These are phyloP conservation scores for Plasmodium relictum DNA, from an alignment of 169 alveolate genomes.

Conservation along the genomic window DNA sequence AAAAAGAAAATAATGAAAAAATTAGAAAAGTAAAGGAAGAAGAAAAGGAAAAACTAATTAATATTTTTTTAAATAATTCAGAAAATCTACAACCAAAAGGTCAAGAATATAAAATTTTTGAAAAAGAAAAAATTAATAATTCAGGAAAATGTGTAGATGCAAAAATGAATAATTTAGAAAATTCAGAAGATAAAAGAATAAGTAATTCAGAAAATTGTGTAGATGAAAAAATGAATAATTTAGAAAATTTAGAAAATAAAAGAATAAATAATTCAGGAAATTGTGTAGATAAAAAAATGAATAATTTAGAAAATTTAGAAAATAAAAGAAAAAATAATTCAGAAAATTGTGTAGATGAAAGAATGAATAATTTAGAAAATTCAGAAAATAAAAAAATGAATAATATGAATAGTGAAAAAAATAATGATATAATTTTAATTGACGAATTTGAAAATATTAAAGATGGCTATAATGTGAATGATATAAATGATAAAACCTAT, in stretches of 20 bases:
- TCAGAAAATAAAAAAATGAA: not conserved
- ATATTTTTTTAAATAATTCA: not conserved
- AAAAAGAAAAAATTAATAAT: not conserved
- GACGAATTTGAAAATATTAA: not conserved
- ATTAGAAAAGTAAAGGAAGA: not conserved
- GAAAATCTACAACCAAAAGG: not conserved
- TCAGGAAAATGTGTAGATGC: not conserved
- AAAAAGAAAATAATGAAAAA: not conserved
- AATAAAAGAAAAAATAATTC: not conserved
- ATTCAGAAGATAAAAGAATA: not conserved
- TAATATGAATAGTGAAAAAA: not conserved
- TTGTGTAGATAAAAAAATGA: not conserved
- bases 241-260: not conserved
- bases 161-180: not conserved
- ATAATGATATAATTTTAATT: not conserved
- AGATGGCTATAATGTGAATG: not conserved
- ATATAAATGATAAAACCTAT: constrained; percentile 4
- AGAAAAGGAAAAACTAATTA: constrained; percentile 1
- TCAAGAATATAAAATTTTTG: not conserved
- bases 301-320: not conserved
- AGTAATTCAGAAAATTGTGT: too few relatives aligned
- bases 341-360: too few relatives aligned
- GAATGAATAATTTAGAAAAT: not conserved
- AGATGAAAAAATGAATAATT: not conserved
- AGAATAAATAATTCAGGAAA: not conserved